Percentiles rank a stretch among this genome's conserved stretches.
These are phyloP conservation scores for Phoenix roebelenii DNA, from an alignment of 176 grass and related monocot genomes.

Conservation along the genomic window DNA sequence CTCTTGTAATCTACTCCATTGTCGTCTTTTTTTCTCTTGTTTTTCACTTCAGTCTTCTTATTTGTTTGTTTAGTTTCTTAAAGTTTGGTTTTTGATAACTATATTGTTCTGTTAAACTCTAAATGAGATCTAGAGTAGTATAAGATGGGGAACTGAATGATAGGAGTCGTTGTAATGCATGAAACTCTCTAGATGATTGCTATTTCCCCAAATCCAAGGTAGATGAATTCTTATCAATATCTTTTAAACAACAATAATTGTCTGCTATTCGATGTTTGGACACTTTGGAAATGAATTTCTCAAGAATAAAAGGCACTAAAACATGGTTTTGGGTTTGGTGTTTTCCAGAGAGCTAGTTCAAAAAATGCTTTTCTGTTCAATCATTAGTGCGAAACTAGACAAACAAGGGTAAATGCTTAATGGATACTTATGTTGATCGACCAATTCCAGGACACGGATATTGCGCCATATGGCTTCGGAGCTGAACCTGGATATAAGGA, in stretches of 20 bases:
- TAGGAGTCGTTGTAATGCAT: too few species aligned
- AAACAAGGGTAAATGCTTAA: not conserved
- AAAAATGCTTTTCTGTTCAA: not conserved
- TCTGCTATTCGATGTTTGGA: too few species aligned
- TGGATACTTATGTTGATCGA: not conserved
- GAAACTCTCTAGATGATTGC: too few species aligned
- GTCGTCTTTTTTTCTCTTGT: not conserved
- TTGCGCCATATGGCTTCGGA: constrained; percentile 84
- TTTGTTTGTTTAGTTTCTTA: not conserved
- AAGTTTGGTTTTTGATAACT: not conserved
- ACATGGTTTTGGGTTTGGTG: too few species aligned
- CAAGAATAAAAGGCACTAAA: too few species aligned
- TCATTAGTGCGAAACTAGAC: not conserved
- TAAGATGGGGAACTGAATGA: not conserved
- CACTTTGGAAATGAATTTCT: too few species aligned
- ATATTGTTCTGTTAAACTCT: not conserved
- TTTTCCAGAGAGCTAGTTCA: too few species aligned
- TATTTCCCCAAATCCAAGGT: too few species aligned
- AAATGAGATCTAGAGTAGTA: not conserved
- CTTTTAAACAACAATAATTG: too few species aligned
- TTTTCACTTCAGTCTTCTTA: not conserved
- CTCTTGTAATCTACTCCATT: constrained; percentile 36
- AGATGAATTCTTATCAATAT: too few species aligned
- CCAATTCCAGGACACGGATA: constrained; percentile 47
- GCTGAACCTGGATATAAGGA: constrained; percentile 61